These are phyloP conservation scores for Globisporangium cylindrosporum DNA, from an alignment of 352 stramenopile genomes.

Conservation along the genomic window DNA sequence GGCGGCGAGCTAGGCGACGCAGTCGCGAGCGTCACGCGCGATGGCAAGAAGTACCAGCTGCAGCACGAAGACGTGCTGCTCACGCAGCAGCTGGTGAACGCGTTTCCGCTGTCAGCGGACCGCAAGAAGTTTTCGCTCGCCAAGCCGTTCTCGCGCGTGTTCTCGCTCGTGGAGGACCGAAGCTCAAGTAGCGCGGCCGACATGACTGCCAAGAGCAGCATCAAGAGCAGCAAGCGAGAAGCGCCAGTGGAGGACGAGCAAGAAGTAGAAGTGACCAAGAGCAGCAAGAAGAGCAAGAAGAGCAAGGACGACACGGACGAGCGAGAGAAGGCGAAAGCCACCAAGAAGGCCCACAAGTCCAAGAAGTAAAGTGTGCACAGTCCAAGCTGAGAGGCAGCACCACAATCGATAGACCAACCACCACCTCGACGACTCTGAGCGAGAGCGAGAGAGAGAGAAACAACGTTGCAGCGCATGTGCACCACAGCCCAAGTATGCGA, in stretches of 20 bases:
- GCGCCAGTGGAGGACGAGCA: conserved; percentile 13
- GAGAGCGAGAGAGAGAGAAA: background rate
- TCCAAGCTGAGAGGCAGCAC: background rate
- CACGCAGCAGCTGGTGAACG: conserved; percentile 75
- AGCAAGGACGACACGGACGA: conserved; percentile 28
- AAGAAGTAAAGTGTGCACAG: conserved; percentile 2
- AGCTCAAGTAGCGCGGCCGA: background rate
- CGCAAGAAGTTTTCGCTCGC: conserved; percentile 60
- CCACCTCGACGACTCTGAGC: background rate
- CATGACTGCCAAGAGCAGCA: background rate
- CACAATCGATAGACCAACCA: conserved; percentile 5
- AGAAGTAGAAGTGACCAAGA: conserved; percentile 34
- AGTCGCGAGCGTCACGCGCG: conserved; percentile 41
- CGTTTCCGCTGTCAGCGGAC: conserved; percentile 54
- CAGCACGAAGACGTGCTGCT: conserved; percentile 60
- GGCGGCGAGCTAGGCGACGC: conserved; percentile 25
- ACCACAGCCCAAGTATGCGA: background rate
- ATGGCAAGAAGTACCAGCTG: conserved; percentile 54
- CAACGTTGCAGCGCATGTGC: background rate
- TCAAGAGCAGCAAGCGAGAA: conserved; percentile 22
- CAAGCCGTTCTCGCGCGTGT: conserved; percentile 72
- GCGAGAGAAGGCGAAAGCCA: conserved; percentile 23
- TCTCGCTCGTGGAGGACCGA: conserved; percentile 65
- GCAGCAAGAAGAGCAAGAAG: conserved; percentile 57
- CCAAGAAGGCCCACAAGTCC: conserved; percentile 11